Percentiles rank a stretch among this genome's conserved stretches.
Conservation (phyloP, 257 asterid genomes). For the Solanum lycopersicoides region DNA sequence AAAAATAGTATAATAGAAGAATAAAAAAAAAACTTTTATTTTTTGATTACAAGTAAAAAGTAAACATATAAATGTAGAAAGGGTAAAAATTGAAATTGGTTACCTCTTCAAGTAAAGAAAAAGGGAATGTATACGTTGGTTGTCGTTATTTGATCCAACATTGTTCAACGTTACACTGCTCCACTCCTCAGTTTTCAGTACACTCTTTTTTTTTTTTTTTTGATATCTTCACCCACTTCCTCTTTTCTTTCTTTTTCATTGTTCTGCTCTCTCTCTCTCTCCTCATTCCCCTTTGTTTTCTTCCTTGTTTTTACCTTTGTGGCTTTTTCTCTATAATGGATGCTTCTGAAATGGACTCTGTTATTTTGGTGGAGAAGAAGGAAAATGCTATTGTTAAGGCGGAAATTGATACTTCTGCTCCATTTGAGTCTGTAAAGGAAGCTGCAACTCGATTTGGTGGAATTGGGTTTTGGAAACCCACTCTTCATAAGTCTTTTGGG, state of each 20-base stretch:
- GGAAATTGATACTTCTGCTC: constrained; percentile 89
- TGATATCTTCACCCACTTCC: not conserved
- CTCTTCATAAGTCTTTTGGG: constrained; percentile 25
- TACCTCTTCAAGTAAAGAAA: not conserved
- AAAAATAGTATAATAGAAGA: no score
- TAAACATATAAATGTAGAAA: not conserved
- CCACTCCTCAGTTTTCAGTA: not conserved
- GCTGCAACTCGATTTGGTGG: constrained; percentile 88
- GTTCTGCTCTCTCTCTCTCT: not conserved
- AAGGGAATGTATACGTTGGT: not conserved
- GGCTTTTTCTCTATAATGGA: not conserved
- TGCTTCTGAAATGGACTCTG: not conserved
- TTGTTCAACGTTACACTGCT: not conserved
- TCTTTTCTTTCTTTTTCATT: not conserved
- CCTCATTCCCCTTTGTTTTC: not conserved
- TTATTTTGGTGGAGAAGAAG: not conserved
- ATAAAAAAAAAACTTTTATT: no score
- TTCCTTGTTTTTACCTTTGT: not conserved
- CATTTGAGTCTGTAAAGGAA: constrained; percentile 91
- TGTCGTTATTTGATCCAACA: not conserved
- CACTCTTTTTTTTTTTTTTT: not conserved
- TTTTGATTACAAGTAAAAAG: no score
- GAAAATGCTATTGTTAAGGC: constrained; percentile 14
- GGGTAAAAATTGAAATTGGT: not conserved
- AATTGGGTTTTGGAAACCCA: constrained; percentile 88